These are phyloP conservation scores for Ensete glaucum DNA, from an alignment of 176 grass and related monocot genomes.

Conservation along the genomic window DNA sequence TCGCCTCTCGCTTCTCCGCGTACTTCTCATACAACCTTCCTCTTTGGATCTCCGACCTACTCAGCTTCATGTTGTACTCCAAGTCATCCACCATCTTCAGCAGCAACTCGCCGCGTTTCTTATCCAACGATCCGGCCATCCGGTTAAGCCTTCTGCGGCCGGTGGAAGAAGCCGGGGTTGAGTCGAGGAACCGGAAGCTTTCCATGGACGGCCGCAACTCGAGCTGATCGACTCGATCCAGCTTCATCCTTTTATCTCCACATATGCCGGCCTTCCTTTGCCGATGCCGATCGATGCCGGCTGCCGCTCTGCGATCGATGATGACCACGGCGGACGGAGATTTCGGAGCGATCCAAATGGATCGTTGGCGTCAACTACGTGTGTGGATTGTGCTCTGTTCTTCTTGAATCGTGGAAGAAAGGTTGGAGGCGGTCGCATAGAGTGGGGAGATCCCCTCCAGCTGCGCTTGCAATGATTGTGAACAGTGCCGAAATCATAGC, in stretches of 20 bases:
- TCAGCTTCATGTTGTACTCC: slow-evolving; percentile 7
- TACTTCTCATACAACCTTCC: slow-evolving; percentile 53
- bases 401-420: not conserved
- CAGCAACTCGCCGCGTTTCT: slow-evolving; percentile 31
- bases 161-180: not conserved
- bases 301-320: not conserved
- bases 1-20: slow-evolving; percentile 44
- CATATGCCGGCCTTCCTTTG: not conserved
- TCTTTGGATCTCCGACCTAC: not conserved
- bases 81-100: slow-evolving; percentile 1
- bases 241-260: not conserved
- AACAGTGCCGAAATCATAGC: not conserved
- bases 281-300: not conserved
- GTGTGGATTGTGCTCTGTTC: not conserved
- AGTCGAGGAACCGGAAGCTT: not conserved
- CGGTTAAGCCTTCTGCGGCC: not conserved
- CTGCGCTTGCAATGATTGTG: fast-evolving
- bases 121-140: slow-evolving; percentile 46
- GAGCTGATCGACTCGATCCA: not conserved
- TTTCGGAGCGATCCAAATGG: not conserved
- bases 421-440: not conserved
- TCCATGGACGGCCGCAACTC: slow-evolving; percentile 1
- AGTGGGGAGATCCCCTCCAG: not conserved
- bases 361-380: not conserved
- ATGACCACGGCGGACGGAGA: not conserved